Evolutionary conservation across 1,284 basidiomycete species (phyloP).

Genomic region (Melanopsichium pennsylvanicum): DNA sequence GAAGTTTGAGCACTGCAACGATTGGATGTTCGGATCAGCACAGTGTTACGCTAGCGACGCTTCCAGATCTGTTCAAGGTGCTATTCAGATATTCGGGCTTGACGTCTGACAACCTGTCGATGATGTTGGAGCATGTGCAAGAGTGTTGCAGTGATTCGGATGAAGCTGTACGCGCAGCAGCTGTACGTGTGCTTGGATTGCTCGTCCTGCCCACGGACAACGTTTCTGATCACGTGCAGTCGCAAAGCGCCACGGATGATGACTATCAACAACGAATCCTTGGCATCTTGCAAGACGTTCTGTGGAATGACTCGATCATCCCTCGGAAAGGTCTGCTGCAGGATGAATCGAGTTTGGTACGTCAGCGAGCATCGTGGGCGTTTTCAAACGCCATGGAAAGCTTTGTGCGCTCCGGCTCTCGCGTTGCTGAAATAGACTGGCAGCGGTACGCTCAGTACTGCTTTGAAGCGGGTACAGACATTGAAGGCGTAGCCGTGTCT

Average conservation of each 20-base stretch:
- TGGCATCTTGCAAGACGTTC: neutral
- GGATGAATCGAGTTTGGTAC: slow-evolving; percentile 33
- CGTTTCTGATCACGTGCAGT: neutral
- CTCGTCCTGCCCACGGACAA: slow-evolving; percentile 23
- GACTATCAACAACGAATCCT: neutral
- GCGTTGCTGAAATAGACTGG: slow-evolving; percentile 1
- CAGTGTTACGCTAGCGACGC: neutral
- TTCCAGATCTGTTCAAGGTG: slow-evolving; percentile 15
- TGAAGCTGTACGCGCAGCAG: slow-evolving; percentile 33
- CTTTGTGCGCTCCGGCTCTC: neutral
- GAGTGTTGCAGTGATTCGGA: slow-evolving; percentile 3
- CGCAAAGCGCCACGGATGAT: neutral
- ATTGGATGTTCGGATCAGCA: slow-evolving; percentile 10
- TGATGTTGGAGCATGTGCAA: slow-evolving; percentile 12
- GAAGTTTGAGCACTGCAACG: neutral
- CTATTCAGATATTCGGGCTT: slow-evolving; percentile 1
- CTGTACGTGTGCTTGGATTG: slow-evolving; percentile 29
- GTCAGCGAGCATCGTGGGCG: slow-evolving; percentile 33
- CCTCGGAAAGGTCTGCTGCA: neutral
- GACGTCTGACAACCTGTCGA: neutral
- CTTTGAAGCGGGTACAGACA: slow-evolving; percentile 22
- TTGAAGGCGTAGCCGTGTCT: slow-evolving; percentile 33
- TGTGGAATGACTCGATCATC: slow-evolving; percentile 2
- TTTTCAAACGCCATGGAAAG: slow-evolving; percentile 30
- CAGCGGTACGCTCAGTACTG: slow-evolving; percentile 13